Base-by-base conservation (phyloP, 345 rosid species). In the Carallia pectinifolia region DNA sequence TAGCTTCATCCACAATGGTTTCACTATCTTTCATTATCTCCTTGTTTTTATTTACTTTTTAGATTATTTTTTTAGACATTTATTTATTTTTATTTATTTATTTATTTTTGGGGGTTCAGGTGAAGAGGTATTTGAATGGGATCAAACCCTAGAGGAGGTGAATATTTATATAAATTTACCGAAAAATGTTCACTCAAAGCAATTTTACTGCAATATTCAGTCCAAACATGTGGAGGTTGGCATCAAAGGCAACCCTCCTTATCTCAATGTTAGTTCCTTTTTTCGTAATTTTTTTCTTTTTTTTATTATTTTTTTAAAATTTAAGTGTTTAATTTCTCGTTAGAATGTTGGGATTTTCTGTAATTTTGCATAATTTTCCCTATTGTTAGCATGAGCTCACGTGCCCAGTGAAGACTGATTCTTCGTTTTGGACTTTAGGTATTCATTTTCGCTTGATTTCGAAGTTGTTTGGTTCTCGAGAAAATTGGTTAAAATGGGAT, bases 221-320 rank as follows among this genome's bases (percentile, higher is more conserved):
- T 85, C 94, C 40, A 90, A 88, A 63, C 98, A 95, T 78, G 60
- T 95, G 69, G 96, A 90, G 82, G 79, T 95, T 63, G 94, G 99
- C 69, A 90, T 95, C 93, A 90, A 88, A 75, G 97, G 98, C 84
- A 92, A 88, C 82, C 88, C 98, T 77, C 98, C 97, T 62, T 95
- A 85, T 73, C 96, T 95, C 82, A 87, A 89, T 76, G 97, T 92
- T 37, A 70, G 89, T 80, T 40, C 39, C 19, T 64, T 38, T 33
- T 47, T 47, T 36, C 58, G 31, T 34, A 3, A 15, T 8, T 19
- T 36, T 16, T 39, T 36, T 30, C 4, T 29, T 17, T 38, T 33
- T 19, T 5, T 3, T 30, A 18, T 19, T 38, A 40, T 58, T 4
- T 2, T 40, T 70, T 15, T 33, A 30, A 23, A 12, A 39, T 64